These are phyloP conservation scores for Sporormia fimetaria DNA, from an alignment of 495 filamentous ascomycete genomes.

Conservation along the genomic window DNA sequence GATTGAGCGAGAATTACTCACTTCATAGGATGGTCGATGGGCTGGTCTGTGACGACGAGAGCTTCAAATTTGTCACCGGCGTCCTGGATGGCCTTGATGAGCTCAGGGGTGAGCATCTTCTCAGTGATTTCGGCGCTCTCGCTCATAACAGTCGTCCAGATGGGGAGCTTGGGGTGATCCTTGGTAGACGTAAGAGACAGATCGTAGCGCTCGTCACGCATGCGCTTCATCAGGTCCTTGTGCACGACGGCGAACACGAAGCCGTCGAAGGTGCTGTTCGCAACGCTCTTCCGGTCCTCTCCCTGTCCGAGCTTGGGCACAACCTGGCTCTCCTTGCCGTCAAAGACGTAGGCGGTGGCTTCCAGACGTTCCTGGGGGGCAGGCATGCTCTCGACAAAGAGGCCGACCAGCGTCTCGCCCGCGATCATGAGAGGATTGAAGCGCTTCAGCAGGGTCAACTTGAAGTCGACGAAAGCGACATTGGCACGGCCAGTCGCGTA, in stretches of 20 bases:
- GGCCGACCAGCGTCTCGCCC: constrained; percentile 54
- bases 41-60: constrained; percentile 82
- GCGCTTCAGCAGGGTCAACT: constrained; percentile 71
- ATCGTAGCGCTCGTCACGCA: constrained; percentile 90
- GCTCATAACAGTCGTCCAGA: constrained; percentile 88
- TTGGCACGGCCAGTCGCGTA: constrained; percentile 95
- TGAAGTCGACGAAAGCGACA: constrained; percentile 77
- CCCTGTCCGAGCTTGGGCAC: constrained; percentile 46
- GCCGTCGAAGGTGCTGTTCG: constrained; percentile 70
- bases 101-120: constrained; percentile 65
- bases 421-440: constrained; percentile 73
- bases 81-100: constrained; percentile 66
- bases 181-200: constrained; percentile 83
- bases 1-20: constrained; percentile 35
- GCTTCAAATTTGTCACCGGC: constrained; percentile 79
- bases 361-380: constrained; percentile 59
- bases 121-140: constrained; percentile 96
- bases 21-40: constrained; percentile 79
- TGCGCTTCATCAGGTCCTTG: constrained; percentile 82
- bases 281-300: constrained; percentile 44
- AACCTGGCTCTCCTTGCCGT: constrained; percentile 73
- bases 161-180: constrained; percentile 80
- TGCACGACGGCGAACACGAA: constrained; percentile 95
- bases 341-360: constrained; percentile 71
- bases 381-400: constrained; percentile 67